A percentile compares a stretch with the other conserved stretches of the same genome.
These are phyloP conservation scores for Cytospora schulzeri DNA, from an alignment of 2,329 filamentous ascomycete species.

Conservation along the genomic window DNA sequence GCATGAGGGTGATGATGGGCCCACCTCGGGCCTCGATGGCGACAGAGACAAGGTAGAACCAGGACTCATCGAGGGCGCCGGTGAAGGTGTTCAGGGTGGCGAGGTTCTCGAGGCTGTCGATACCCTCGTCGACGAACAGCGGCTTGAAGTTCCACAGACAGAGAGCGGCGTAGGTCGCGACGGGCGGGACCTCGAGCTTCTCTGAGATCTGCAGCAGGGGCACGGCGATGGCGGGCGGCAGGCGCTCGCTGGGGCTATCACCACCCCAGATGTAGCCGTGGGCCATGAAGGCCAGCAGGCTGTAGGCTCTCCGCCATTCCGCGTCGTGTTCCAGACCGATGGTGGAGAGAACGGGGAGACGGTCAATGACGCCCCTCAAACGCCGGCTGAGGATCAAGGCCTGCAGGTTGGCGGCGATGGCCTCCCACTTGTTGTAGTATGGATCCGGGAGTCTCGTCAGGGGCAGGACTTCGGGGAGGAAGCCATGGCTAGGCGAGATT, in stretches of 20 bases:
- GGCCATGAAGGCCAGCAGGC: slow-evolving; percentile 84
- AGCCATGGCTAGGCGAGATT: slow-evolving; percentile 77
- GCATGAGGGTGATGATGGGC: slow-evolving; percentile 84
- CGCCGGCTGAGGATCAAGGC: slow-evolving; percentile 82
- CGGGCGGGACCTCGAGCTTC: slow-evolving; percentile 82
- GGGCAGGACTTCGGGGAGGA: slow-evolving; percentile 81
- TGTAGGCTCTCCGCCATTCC: slow-evolving; percentile 94
- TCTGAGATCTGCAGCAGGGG: slow-evolving; percentile 78
- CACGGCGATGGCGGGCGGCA: slow-evolving; percentile 81
- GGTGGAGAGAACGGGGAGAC: slow-evolving; percentile 81
- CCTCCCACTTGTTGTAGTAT: slow-evolving; percentile 96
- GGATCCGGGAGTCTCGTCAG: slow-evolving; percentile 79
- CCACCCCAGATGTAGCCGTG: slow-evolving; percentile 98
- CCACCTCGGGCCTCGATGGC: slow-evolving; percentile 93
- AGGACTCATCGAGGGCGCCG: slow-evolving; percentile 92
- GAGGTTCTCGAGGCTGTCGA: slow-evolving; percentile 85
- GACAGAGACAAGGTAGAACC: slow-evolving; percentile 96
- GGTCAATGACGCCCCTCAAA: slow-evolving; percentile 76
- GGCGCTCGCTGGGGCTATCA: slow-evolving; percentile 73
- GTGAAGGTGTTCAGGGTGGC: slow-evolving; percentile 89
- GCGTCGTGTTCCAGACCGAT: slow-evolving; percentile 77
- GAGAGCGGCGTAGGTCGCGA: slow-evolving; percentile 90
- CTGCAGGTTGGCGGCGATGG: slow-evolving; percentile 82
- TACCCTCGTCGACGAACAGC: slow-evolving; percentile 78
- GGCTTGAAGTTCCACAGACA: slow-evolving; percentile 98